Base-by-base conservation (phyloP, 495 filamentous ascomycete species). In the Penicillium argentinense region DNA sequence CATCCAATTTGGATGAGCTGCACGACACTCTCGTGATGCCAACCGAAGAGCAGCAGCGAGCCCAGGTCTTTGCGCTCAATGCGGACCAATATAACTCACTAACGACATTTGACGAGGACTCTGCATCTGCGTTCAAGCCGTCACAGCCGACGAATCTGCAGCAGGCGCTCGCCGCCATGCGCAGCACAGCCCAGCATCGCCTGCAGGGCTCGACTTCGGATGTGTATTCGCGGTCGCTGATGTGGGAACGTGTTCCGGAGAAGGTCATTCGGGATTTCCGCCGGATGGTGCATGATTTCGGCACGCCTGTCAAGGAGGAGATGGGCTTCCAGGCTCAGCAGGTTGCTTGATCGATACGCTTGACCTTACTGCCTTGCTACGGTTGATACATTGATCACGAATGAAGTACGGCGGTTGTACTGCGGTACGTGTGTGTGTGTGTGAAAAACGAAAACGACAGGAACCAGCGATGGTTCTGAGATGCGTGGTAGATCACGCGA, bases 201-300 rank as follows among this genome's bases (percentile, higher is more conserved):
- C 45, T 69, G 36, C 60, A 68, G 21, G 49, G 42, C 22, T 57
- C 60, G 23, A 63, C 64, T 22, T 71, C 71, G 13, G 90, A 95
- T 57, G 88, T 97, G 30, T 96, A 97, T 70, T 93, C 89, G 21
- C 78, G 92, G 22, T 93, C 88, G 39, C 78, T 98, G 47, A 84
- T 98, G 56, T 97, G 91, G 91, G 91, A 96, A 58, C 85, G 87
- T 62, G 88, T 98, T 50, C 90, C 95, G 34, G 74, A 82, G 51
- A 90, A 98, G 59, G 88, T 97, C 34, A 91, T 98, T 40, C 82
- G 84, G 47, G 88, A 92, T 68, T 98, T 97, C 72, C 86, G 85
- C 56, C 84, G 87, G 60, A 88, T 96, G 82, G 88, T 93, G 48
- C 80, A 66, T 76, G 86, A 73, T 26, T 75, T 58, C 41, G 70